A percentile compares a stretch with the other conserved stretches of the same genome.
phyloP scores from a whole-genome alignment of 2,329 filamentous ascomycete genomes.

The Aspergillus ochraceus region DNA sequence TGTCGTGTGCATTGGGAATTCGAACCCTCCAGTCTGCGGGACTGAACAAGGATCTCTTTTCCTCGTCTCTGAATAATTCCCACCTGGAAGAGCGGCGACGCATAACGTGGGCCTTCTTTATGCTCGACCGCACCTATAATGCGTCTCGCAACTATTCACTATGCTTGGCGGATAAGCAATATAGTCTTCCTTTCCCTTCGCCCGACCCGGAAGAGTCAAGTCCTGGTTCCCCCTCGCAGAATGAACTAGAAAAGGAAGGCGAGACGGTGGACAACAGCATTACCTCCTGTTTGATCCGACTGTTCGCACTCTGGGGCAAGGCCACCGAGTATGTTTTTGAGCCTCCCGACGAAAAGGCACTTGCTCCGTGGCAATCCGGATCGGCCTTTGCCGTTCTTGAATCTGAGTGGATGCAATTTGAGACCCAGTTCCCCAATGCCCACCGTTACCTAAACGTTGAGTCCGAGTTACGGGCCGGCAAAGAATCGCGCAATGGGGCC shows the following conservation, averaged over 20 bases:
- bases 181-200: slow-evolving; percentile 22
- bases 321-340: slow-evolving; percentile 27
- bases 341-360: slow-evolving; percentile 10
- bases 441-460: slow-evolving; percentile 30
- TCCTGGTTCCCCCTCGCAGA: slow-evolving; percentile 13
- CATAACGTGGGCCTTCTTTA: slow-evolving; percentile 28
- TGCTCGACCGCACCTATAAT: slow-evolving; percentile 27
- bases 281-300: slow-evolving; percentile 21
- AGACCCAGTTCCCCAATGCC: slow-evolving; percentile 27
- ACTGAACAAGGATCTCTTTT: slow-evolving; percentile 18
- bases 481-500: slow-evolving; percentile 20
- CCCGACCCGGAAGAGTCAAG: neutral
- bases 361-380: slow-evolving; percentile 26
- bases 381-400: slow-evolving; percentile 24
- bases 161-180: slow-evolving; percentile 25
- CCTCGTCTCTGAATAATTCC: neutral
- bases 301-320: slow-evolving; percentile 27
- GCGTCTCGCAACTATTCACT: slow-evolving; percentile 26
- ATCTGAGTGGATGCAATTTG: slow-evolving; percentile 29
- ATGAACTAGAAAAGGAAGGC: slow-evolving; percentile 17
- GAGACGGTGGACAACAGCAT: slow-evolving; percentile 23
- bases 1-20: slow-evolving; percentile 22
- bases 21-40: slow-evolving; percentile 23
- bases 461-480: slow-evolving; percentile 23
- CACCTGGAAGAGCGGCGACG: slow-evolving; percentile 19